Evolutionary conservation across 2,329 filamentous ascomycete genomes (phyloP).

Genomic region (Neoarthrinium moseri): DNA sequence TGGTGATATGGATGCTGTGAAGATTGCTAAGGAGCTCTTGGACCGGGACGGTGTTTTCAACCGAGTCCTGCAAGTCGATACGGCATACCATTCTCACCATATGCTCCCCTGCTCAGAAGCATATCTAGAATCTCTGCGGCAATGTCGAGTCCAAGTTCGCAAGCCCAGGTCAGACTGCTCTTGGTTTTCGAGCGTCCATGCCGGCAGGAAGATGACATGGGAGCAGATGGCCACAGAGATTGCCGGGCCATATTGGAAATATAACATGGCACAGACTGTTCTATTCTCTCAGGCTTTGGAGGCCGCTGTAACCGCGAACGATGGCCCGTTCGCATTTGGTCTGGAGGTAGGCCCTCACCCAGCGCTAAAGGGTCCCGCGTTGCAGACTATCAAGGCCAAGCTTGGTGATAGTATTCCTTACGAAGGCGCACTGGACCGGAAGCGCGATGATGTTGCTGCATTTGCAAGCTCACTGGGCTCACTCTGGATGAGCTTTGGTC

Average conservation of each 20-base stretch:
- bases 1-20: conserved; percentile 15
- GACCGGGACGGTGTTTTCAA: conserved; percentile 10
- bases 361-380: conserved; percentile 2
- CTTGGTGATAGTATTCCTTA: conserved; percentile 8
- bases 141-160: background rate
- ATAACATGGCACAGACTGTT: background rate
- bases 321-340: background rate
- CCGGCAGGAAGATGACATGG: background rate
- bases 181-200: conserved; percentile 11
- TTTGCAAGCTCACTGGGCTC: conserved; percentile 9
- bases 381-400: background rate
- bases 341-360: conserved; percentile 8
- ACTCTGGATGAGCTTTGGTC: conserved; percentile 8
- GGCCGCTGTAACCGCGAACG: background rate
- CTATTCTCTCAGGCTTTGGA: conserved; percentile 3
- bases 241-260: conserved; percentile 1
- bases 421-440: conserved; percentile 5
- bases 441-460: background rate
- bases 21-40: conserved; percentile 1
- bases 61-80: conserved; percentile 12
- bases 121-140: conserved; percentile 10
- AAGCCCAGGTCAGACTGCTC: background rate
- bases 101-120: conserved; percentile 10
- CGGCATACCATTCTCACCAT: conserved; percentile 16
- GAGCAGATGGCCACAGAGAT: background rate